phyloP scores from a whole-genome alignment of 768 basidiomycete genomes.

The Dentipellis fragilis region DNA sequence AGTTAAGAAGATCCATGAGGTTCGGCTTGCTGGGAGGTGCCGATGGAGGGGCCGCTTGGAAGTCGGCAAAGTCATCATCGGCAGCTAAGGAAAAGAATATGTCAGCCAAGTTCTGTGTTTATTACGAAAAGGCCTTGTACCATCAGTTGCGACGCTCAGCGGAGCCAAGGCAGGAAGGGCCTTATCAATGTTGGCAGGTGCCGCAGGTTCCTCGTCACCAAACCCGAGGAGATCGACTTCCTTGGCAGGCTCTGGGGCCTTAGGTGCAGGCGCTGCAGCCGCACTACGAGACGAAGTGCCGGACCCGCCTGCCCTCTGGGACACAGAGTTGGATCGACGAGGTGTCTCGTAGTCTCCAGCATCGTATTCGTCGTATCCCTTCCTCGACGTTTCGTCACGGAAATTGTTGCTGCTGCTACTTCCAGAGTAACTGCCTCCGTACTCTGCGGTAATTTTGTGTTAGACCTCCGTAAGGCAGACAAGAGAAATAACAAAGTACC shows the following conservation, averaged over 20 bases:
- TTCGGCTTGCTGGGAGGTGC: slow-evolving; percentile 25
- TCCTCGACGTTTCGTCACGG: slow-evolving; percentile 44
- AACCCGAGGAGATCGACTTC: slow-evolving; percentile 67
- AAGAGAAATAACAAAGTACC: slow-evolving; percentile 5
- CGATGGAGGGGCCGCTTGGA: slow-evolving; percentile 60
- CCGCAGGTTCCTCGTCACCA: slow-evolving; percentile 48
- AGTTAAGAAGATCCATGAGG: slow-evolving; percentile 2
- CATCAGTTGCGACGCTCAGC: slow-evolving; percentile 14
- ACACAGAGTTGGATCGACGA: slow-evolving; percentile 23
- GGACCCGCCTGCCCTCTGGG: neutral
- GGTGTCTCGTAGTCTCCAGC: slow-evolving; percentile 84
- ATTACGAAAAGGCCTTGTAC: slow-evolving; percentile 7
- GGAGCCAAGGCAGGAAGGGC: slow-evolving; percentile 38
- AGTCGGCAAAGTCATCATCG: slow-evolving; percentile 85
- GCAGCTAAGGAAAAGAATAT: neutral
- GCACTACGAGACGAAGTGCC: slow-evolving; percentile 16
- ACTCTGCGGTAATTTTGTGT: neutral
- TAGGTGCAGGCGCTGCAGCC: slow-evolving; percentile 22
- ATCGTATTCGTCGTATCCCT: slow-evolving; percentile 87
- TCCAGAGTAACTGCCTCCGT: neutral
- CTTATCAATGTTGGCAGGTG: slow-evolving; percentile 32
- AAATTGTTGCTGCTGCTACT: slow-evolving; percentile 46
- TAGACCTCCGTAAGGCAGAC: neutral
- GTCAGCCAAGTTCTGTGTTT: neutral
- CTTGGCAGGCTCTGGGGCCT: slow-evolving; percentile 35